Percentiles rank a stretch among this genome's conserved stretches.
phyloP scores from a whole-genome alignment of 1,284 basidiomycete species.

The Schizophyllum commune region DNA sequence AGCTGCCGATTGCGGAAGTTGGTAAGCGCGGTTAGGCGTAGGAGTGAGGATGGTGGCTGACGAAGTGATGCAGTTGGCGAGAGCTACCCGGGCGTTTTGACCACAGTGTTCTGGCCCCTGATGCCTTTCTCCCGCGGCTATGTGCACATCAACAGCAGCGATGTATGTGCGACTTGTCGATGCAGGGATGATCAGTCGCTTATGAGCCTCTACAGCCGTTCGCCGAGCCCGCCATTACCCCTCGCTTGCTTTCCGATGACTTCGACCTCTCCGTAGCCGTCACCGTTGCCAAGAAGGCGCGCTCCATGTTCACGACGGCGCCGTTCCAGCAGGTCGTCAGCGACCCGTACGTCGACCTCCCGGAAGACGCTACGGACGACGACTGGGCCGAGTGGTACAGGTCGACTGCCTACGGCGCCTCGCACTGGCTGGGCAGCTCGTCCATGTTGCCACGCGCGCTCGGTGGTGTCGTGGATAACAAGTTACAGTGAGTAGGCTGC shows the following conservation, averaged over 20 bases:
- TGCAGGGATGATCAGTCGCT: too few species aligned
- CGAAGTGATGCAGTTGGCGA: constrained; percentile 8
- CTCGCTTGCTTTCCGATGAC: constrained; percentile 13
- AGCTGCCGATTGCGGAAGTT: not conserved
- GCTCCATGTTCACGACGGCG: constrained; percentile 10
- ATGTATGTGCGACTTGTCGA: constrained; percentile 10
- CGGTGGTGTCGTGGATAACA: constrained; percentile 22
- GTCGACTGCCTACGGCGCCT: constrained; percentile 12
- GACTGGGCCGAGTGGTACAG: constrained; percentile 14
- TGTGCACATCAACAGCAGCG: constrained; percentile 15
- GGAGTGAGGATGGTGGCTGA: not conserved
- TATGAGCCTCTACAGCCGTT: constrained; percentile 15
- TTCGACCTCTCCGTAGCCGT: constrained; percentile 10
- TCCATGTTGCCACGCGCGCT: constrained; percentile 13
- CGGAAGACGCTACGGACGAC: constrained; percentile 12
- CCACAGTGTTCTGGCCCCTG: constrained; percentile 12
- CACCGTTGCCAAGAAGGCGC: constrained; percentile 9
- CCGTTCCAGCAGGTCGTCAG: constrained; percentile 11
- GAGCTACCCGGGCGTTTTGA: constrained; percentile 13
- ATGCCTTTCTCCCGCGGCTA: constrained; percentile 15
- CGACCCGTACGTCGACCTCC: constrained; percentile 7
- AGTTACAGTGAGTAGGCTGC: constrained; percentile 15
- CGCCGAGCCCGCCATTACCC: constrained; percentile 11
- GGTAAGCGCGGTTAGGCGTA: not conserved
- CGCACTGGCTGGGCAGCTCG: constrained; percentile 15